A percentile compares a stretch with the other conserved stretches of the same genome.
Evolutionary conservation across 352 stramenopile genomes (phyloP).

Genomic region (Elongisporangium undulatum): DNA sequence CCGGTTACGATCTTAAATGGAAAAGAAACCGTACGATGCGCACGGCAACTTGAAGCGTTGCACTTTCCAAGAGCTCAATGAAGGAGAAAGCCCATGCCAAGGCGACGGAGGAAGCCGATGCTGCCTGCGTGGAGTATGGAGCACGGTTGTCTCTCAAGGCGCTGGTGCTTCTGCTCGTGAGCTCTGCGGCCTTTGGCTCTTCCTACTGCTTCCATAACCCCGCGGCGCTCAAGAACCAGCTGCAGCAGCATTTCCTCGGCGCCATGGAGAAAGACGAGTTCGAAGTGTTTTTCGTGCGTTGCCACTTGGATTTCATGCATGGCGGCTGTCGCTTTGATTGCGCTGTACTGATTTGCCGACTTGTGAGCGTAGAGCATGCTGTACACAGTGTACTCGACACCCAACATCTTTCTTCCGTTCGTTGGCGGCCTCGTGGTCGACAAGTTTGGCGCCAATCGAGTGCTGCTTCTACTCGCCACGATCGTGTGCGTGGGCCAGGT

Average conservation of each 20-base stretch:
- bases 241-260: slow-evolving; percentile 49
- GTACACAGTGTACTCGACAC: slow-evolving; percentile 82
- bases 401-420: slow-evolving; percentile 84
- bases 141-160: slow-evolving; percentile 10
- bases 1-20: background rate
- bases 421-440: slow-evolving; percentile 79
- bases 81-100: background rate
- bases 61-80: background rate
- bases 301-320: background rate
- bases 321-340: background rate
- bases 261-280: slow-evolving; percentile 24
- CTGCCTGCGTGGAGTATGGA: background rate
- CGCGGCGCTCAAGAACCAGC: slow-evolving; percentile 50
- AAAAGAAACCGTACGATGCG: background rate
- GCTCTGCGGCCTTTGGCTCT: slow-evolving; percentile 39
- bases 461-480: slow-evolving; percentile 59
- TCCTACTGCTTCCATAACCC: slow-evolving; percentile 72
- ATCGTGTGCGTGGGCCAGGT: slow-evolving; percentile 57
- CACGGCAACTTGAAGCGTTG: background rate
- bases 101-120: background rate
- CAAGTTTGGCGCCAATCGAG: slow-evolving; percentile 47
- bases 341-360: background rate
- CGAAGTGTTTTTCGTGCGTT: slow-evolving; percentile 37
- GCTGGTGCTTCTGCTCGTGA: slow-evolving; percentile 47
- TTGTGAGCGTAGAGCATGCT: slow-evolving; percentile 54